Percentiles rank a stretch among this genome's conserved stretches.
Evolutionary conservation across 805 yeast genomes (phyloP).

Genomic region (Candida bentonensis): DNA sequence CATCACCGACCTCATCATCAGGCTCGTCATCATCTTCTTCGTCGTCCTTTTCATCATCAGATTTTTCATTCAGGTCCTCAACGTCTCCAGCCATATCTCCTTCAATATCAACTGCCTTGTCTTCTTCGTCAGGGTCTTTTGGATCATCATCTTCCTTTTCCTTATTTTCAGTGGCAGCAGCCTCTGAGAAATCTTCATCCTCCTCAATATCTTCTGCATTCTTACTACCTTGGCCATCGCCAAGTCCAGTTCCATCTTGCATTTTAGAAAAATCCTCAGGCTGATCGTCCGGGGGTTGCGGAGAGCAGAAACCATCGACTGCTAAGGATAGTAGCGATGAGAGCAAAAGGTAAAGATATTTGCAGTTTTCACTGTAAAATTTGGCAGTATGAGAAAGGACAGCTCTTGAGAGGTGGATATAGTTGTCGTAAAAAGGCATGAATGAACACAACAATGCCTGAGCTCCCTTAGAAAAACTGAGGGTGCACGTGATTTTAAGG

Average conservation of each 20-base stretch:
- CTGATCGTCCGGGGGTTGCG: constrained; percentile 56
- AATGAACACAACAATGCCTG: constrained; percentile 34
- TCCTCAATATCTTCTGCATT: constrained; percentile 69
- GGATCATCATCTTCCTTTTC: constrained; percentile 42
- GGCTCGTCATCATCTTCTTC: constrained; percentile 46
- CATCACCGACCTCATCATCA: constrained; percentile 80
- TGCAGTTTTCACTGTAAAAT: constrained; percentile 41
- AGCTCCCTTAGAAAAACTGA: constrained; percentile 27
- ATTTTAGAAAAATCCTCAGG: constrained; percentile 45
- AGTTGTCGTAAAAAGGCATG: constrained; percentile 50
- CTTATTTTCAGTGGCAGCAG: constrained; percentile 55
- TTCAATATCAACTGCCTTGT: constrained; percentile 85
- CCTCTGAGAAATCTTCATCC: constrained; percentile 77
- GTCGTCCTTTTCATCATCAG: constrained; percentile 33
- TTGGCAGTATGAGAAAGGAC: constrained; percentile 31
- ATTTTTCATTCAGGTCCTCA: constrained; percentile 61
- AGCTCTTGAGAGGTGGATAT: constrained; percentile 32
- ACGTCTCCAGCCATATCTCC: constrained; percentile 95
- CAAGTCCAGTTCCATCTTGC: constrained; percentile 82
- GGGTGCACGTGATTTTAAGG: no score
- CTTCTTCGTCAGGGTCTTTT: constrained; percentile 48
- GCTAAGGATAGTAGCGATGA: constrained; percentile 46
- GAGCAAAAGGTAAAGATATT: constrained; percentile 48
- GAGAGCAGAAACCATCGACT: constrained; percentile 82
- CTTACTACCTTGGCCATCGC: constrained; percentile 83